phyloP scores from a whole-genome alignment of 1,139 yeast genomes.

The Kodamaea plutei region DNA sequence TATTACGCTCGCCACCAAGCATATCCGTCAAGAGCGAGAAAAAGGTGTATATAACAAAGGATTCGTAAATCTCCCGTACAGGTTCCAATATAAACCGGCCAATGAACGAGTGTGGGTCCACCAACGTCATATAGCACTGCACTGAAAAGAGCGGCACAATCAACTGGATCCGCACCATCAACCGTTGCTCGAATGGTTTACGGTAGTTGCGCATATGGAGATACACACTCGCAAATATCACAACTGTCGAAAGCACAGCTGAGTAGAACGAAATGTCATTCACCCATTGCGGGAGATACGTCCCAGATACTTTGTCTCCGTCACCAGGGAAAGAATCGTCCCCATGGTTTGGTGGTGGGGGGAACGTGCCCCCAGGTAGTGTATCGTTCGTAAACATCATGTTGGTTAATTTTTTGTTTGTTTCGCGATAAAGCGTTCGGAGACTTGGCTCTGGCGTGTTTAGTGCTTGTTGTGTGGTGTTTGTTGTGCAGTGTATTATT shows the following conservation, averaged over 20 bases:
- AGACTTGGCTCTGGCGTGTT: too few relatives aligned
- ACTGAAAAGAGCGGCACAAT: slow-evolving; percentile 56
- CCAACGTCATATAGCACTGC: slow-evolving; percentile 50
- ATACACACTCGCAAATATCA: slow-evolving; percentile 28
- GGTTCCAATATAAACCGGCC: slow-evolving; percentile 63
- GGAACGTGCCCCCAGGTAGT: not conserved
- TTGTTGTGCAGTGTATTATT: too few relatives aligned
- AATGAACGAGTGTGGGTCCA: slow-evolving; percentile 33
- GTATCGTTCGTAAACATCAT: too few relatives aligned
- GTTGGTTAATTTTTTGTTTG: too few relatives aligned
- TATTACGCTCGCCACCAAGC: slow-evolving; percentile 88
- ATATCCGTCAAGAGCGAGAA: slow-evolving; percentile 76
- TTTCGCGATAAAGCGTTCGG: too few relatives aligned
- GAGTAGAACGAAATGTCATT: slow-evolving; percentile 30
- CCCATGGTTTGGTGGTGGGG: not conserved
- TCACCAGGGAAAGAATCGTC: too few relatives aligned
- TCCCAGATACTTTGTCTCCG: too few relatives aligned
- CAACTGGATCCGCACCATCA: slow-evolving; percentile 76
- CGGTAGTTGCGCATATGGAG: slow-evolving; percentile 61
- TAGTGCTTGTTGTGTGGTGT: too few relatives aligned
- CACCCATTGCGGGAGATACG: slow-evolving; percentile 37
- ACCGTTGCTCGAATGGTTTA: slow-evolving; percentile 83
- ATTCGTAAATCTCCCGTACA: slow-evolving; percentile 85
- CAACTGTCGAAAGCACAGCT: slow-evolving; percentile 29
- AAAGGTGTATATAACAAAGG: slow-evolving; percentile 91